These are phyloP conservation scores for Fusarium miscanthi DNA, from an alignment of 2,329 filamentous ascomycete genomes.

Conservation along the genomic window DNA sequence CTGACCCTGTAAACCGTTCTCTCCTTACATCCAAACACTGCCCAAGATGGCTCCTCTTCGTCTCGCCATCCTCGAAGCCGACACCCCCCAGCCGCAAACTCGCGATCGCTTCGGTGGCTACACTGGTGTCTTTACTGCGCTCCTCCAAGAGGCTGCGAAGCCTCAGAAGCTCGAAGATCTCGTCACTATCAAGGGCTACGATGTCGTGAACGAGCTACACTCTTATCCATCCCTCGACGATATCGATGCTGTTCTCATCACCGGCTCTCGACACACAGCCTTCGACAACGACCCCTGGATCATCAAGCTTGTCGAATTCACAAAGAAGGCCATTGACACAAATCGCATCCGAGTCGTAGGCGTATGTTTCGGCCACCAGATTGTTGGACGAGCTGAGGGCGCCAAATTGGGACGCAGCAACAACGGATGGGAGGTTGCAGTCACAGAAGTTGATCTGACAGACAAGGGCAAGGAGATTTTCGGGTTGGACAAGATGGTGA, in stretches of 20 bases:
- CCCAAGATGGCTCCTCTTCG: slow-evolving; percentile 65
- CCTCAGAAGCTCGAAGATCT: slow-evolving; percentile 55
- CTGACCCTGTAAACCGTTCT: background rate
- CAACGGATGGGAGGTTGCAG: slow-evolving; percentile 59
- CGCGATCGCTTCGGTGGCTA: slow-evolving; percentile 77
- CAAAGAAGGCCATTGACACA: slow-evolving; percentile 47
- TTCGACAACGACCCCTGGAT: slow-evolving; percentile 60
- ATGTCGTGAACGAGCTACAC: slow-evolving; percentile 74
- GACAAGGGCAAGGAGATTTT: slow-evolving; percentile 55
- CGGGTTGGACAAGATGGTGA: slow-evolving; percentile 49
- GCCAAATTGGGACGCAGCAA: slow-evolving; percentile 53
- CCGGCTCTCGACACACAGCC: slow-evolving; percentile 72
- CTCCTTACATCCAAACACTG: background rate
- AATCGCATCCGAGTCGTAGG: slow-evolving; percentile 71
- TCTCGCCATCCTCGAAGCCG: slow-evolving; percentile 89
- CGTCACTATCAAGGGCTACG: slow-evolving; percentile 72
- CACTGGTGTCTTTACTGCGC: slow-evolving; percentile 73
- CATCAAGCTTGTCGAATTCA: slow-evolving; percentile 54
- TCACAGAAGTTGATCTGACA: slow-evolving; percentile 54
- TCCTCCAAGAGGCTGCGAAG: slow-evolving; percentile 66
- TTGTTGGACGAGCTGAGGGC: slow-evolving; percentile 56
- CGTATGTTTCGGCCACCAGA: slow-evolving; percentile 62
- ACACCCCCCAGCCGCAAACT: slow-evolving; percentile 76
- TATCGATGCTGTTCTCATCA: slow-evolving; percentile 85
- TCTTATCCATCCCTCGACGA: slow-evolving; percentile 78